Percentiles rank a stretch among this genome's conserved stretches.
Evolutionary conservation across 1,139 yeast genomes (phyloP).

Genomic region (Saccharomyces hybrid): DNA sequence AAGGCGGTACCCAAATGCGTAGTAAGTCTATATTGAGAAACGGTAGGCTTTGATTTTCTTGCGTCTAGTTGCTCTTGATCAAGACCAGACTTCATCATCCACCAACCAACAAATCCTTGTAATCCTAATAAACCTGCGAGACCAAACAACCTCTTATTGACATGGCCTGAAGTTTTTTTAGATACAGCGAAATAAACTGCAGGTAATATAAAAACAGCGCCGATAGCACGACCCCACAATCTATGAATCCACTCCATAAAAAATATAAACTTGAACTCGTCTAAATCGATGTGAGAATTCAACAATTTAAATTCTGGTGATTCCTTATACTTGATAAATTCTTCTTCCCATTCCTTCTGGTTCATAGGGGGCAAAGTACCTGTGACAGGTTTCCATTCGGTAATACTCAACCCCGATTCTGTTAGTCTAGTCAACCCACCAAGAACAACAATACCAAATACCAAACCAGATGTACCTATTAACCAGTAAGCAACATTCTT

Average conservation of each 20-base stretch:
- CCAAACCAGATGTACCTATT: constrained; percentile 80
- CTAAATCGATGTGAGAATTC: constrained; percentile 83
- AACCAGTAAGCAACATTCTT: constrained; percentile 74
- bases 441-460: constrained; percentile 90
- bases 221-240: constrained; percentile 84
- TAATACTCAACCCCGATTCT: constrained; percentile 90
- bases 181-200: constrained; percentile 71
- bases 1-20: constrained; percentile 95
- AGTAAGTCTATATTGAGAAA: constrained; percentile 88
- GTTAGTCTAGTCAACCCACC: constrained; percentile 95
- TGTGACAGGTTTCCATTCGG: constrained; percentile 98
- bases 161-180: constrained; percentile 58
- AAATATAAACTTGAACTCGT: constrained; percentile 90
- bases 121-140: constrained; percentile 74
- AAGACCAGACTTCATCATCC: constrained; percentile 98
- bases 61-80: constrained; percentile 74
- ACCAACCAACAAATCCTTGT: constrained; percentile 97
- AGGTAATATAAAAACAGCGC: constrained; percentile 73
- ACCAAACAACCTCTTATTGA: constrained; percentile 60
- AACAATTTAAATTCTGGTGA: constrained; percentile 89
- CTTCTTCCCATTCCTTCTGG: constrained; percentile 75
- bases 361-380: constrained; percentile 85
- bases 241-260: constrained; percentile 98
- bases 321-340: constrained; percentile 68
- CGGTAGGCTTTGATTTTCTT: constrained; percentile 86